Percentiles rank a stretch among this genome's conserved stretches.
phyloP scores from a whole-genome alignment of 495 filamentous ascomycete genomes.

The Chaetomium cochliodes region DNA sequence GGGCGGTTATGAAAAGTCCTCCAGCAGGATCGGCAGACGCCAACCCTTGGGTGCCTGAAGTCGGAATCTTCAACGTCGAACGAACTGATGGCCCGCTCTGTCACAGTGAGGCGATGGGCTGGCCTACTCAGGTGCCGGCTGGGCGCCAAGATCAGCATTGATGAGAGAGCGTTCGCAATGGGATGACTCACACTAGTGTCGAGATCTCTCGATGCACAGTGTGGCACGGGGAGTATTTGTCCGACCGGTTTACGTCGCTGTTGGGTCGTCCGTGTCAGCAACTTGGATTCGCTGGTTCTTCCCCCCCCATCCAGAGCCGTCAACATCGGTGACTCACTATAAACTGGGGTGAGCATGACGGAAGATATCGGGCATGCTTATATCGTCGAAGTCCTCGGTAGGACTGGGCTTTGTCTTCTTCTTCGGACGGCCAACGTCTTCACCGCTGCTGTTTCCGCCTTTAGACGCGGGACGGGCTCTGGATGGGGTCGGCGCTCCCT shows the following conservation, averaged over 20 bases:
- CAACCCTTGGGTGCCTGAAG: conserved; percentile 31
- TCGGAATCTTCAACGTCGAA: conserved; percentile 34
- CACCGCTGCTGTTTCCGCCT: conserved; percentile 11
- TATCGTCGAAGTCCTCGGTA: conserved; percentile 33
- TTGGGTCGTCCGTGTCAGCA: conserved; percentile 26
- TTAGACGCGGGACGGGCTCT: not conserved
- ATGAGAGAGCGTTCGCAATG: not conserved
- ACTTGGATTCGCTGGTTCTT: not conserved
- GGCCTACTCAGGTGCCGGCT: conserved; percentile 37
- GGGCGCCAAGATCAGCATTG: conserved; percentile 10
- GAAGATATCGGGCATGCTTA: conserved; percentile 38
- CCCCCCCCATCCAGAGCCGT: not conserved
- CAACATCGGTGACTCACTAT: conserved; percentile 28
- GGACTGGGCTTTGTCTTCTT: conserved; percentile 27
- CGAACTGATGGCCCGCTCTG: conserved; percentile 31
- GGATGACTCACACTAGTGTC: conserved; percentile 35
- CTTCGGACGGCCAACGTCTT: conserved; percentile 20
- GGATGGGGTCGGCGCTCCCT: conserved; percentile 1
- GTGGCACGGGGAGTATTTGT: conserved; percentile 39
- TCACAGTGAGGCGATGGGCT: conserved; percentile 36
- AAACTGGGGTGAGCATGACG: conserved; percentile 34
- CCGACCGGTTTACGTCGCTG: conserved; percentile 32
- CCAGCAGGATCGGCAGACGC: conserved; percentile 39
- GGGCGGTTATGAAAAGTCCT: conserved; percentile 24
- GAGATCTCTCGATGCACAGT: conserved; percentile 39